These are phyloP conservation scores for Colletotrichum zoysiae DNA, from an alignment of 2,329 filamentous ascomycete species.

Conservation along the genomic window DNA sequence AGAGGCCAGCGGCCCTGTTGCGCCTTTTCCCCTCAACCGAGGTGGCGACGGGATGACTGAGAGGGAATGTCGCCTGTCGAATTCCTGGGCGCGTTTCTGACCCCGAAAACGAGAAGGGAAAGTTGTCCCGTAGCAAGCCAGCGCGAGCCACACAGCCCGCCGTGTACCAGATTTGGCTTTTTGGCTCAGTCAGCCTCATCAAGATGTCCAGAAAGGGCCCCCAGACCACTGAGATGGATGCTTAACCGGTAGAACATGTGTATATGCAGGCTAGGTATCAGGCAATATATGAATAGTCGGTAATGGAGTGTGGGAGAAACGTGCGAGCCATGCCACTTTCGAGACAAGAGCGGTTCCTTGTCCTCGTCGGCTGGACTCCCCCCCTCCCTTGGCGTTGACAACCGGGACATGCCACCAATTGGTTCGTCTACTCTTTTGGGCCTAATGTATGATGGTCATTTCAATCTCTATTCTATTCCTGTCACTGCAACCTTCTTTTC, in stretches of 20 bases:
- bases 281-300: not conserved
- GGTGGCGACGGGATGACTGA: not conserved
- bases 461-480: slow-evolving; percentile 34
- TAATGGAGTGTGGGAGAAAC: slow-evolving; percentile 16
- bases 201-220: slow-evolving; percentile 2
- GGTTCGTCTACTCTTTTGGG: slow-evolving; percentile 27
- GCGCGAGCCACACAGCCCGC: not conserved
- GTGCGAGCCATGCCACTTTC: slow-evolving; percentile 32
- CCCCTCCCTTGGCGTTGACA: slow-evolving; percentile 36
- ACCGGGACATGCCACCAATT: slow-evolving; percentile 16
- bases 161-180: slow-evolving; percentile 22
- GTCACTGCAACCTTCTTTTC: slow-evolving; percentile 26
- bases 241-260: not conserved
- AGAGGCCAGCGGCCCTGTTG: not conserved
- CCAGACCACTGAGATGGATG: slow-evolving; percentile 6
- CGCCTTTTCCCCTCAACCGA: not conserved
- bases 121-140: not conserved
- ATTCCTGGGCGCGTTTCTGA: slow-evolving; percentile 14
- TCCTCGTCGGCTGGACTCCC: slow-evolving; percentile 2
- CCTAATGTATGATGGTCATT: not conserved
- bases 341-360: slow-evolving; percentile 36
- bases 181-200: slow-evolving; percentile 23
- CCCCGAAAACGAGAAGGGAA: not conserved
- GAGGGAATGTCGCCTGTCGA: not conserved
- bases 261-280: too few relatives aligned